Conservation (phyloP, 176 grass and related monocot genomes). For the Calamus simplicifolius region DNA sequence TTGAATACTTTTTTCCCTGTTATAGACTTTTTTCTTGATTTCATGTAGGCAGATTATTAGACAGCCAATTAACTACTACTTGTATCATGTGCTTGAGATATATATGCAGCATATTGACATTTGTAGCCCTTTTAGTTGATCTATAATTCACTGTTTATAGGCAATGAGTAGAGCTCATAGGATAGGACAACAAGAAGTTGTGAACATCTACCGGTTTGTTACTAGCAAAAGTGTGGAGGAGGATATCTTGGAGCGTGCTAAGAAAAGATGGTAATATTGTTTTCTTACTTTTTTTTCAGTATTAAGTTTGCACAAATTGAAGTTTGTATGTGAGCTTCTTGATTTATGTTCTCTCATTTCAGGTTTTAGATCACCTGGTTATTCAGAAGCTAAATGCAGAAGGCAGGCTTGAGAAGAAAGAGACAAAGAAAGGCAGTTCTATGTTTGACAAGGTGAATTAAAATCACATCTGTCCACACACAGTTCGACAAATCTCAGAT, state of each 20-base stretch:
- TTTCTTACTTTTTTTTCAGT: neutral
- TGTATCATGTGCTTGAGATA: no score
- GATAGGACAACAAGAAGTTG: conserved; percentile 97
- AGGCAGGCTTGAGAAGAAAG: conserved; percentile 98
- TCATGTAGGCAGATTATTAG: no score
- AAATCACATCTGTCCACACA: no score
- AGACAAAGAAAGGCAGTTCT: conserved; percentile 88
- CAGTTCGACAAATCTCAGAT: no score
- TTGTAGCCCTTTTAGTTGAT: no score
- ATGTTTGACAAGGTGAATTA: conserved; percentile 80
- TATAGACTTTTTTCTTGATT: no score
- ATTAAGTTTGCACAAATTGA: neutral
- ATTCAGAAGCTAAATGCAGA: conserved; percentile 99
- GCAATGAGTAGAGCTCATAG: conserved; percentile 99
- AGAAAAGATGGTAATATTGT: conserved; percentile 75
- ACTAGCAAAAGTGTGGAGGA: conserved; percentile 99
- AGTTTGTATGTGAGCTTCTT: neutral
- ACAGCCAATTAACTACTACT: no score
- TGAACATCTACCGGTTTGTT: conserved; percentile 97
- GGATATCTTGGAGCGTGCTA: conserved; percentile 96
- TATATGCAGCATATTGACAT: no score
- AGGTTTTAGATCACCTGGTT: conserved; percentile 99
- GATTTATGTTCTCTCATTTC: conserved; percentile 7
- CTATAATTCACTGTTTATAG: conserved; percentile 8
- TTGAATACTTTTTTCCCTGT: neutral